These are phyloP conservation scores for Poa pratensis DNA, from an alignment of 176 grass and related monocot genomes.

Conservation along the genomic window DNA sequence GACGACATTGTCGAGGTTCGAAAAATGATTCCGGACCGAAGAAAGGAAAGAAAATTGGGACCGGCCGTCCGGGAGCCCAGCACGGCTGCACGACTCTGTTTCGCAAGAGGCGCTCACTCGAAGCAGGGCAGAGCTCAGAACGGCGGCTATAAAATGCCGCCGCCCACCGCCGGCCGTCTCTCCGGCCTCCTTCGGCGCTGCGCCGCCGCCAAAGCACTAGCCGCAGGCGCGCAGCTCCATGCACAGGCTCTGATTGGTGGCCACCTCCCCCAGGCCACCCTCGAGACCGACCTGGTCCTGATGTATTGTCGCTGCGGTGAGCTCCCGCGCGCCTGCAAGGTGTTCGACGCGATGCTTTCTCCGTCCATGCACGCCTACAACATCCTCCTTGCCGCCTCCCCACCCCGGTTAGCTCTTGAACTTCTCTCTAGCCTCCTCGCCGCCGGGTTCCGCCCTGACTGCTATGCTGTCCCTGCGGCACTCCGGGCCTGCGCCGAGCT, in stretches of 20 bases:
- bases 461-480: conserved; percentile 54
- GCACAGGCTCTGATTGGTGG: conserved; percentile 37
- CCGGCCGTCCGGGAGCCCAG: neutral
- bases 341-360: conserved; percentile 48
- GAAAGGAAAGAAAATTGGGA: too few relatives aligned
- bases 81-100: neutral
- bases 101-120: neutral
- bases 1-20: too few relatives aligned
- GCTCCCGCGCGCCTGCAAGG: conserved; percentile 20
- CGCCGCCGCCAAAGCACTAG: neutral
- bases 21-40: too few relatives aligned
- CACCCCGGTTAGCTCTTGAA: conserved; percentile 4
- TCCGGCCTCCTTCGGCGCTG: conserved; percentile 44
- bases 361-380: conserved; percentile 61
- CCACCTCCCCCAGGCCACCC: conserved; percentile 43
- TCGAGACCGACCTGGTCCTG: conserved; percentile 57
- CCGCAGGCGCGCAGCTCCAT: conserved; percentile 28
- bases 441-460: conserved; percentile 44
- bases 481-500: conserved; percentile 46
- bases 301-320: conserved; percentile 36
- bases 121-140: neutral
- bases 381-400: conserved; percentile 54
- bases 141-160: conserved; percentile 13
- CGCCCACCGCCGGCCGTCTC: conserved; percentile 18
- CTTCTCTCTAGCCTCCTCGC: conserved; percentile 41